Evolutionary conservation across 2,329 filamentous ascomycete genomes (phyloP).

Genomic region (Aspergillus phoenicis): DNA sequence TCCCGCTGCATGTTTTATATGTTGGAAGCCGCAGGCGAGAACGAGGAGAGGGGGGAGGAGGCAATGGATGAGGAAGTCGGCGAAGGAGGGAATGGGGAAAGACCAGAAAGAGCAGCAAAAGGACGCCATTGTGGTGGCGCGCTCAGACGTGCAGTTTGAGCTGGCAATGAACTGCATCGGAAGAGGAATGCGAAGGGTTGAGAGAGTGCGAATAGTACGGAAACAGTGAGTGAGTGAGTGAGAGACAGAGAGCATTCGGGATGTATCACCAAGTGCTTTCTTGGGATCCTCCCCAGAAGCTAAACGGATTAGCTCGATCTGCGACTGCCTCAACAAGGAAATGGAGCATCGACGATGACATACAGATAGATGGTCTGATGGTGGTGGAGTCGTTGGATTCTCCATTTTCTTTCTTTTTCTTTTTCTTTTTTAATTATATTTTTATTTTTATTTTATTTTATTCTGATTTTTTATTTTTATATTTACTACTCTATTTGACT

Average conservation of each 20-base stretch:
- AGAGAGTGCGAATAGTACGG: conserved; percentile 3
- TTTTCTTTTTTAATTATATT: conserved; percentile 1
- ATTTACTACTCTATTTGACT: too few relatives aligned
- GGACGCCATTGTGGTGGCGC: conserved; percentile 19
- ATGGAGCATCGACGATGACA: conserved; percentile 23
- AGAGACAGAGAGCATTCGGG: conserved; percentile 5
- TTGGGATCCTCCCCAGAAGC: not conserved
- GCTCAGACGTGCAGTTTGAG: conserved; percentile 24
- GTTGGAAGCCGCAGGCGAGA: conserved; percentile 26
- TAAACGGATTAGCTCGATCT: conserved; percentile 16
- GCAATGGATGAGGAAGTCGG: conserved; percentile 9
- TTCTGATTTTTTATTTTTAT: not conserved
- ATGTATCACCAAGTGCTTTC: conserved; percentile 25
- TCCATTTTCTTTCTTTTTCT: conserved; percentile 11
- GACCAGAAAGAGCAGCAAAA: conserved; percentile 5
- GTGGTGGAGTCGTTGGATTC: conserved; percentile 6
- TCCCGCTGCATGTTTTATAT: conserved; percentile 41
- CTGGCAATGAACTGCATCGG: conserved; percentile 19
- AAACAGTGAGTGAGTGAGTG: not conserved
- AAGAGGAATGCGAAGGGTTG: conserved; percentile 7
- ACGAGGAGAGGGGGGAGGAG: conserved; percentile 21
- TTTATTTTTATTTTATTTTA: conserved; percentile 4
- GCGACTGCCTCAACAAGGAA: conserved; percentile 26
- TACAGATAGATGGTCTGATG: conserved; percentile 26
- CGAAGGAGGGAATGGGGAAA: conserved; percentile 10